Percentiles rank a stretch among this genome's conserved stretches.
These are phyloP conservation scores for Hypoxylon sp. DNA, from an alignment of 2,329 filamentous ascomycete genomes.

Conservation along the genomic window DNA sequence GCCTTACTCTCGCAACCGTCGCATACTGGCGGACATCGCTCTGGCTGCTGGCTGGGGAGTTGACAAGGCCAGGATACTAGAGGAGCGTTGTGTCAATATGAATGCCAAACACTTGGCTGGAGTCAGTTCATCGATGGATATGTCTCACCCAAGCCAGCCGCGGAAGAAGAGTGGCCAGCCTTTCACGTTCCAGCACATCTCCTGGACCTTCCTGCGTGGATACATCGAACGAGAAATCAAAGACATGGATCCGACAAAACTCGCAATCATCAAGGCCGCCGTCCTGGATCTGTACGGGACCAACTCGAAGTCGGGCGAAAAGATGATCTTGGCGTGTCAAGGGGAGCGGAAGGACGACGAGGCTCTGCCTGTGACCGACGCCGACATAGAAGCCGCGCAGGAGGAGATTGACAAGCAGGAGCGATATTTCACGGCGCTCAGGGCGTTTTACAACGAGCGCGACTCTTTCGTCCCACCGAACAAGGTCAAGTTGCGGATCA, in stretches of 20 bases:
- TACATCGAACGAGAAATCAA: slow-evolving; percentile 2
- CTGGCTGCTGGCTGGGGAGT: slow-evolving; percentile 24
- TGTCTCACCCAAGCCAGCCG: slow-evolving; percentile 17
- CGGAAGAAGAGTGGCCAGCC: slow-evolving; percentile 10
- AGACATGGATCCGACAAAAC: slow-evolving; percentile 22
- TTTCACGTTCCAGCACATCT: slow-evolving; percentile 24
- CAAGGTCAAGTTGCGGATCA: slow-evolving; percentile 23
- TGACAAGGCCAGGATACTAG: slow-evolving; percentile 17
- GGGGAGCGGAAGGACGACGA: slow-evolving; percentile 15
- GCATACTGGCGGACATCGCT: slow-evolving; percentile 24
- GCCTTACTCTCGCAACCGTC: slow-evolving; percentile 25
- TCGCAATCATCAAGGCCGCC: slow-evolving; percentile 20
- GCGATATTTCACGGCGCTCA: not conserved
- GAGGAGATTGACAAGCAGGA: slow-evolving; percentile 13
- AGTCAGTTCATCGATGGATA: not conserved
- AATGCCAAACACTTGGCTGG: too few species aligned
- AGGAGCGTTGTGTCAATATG: slow-evolving; percentile 8
- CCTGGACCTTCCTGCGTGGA: slow-evolving; percentile 4
- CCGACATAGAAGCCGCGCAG: slow-evolving; percentile 14
- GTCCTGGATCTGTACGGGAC: slow-evolving; percentile 20
- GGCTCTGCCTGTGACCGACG: slow-evolving; percentile 13
- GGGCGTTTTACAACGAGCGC: not conserved
- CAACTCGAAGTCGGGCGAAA: slow-evolving; percentile 22
- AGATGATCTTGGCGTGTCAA: slow-evolving; percentile 5
- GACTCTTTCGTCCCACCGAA: slow-evolving; percentile 12